Conservation (phyloP, 805 yeast genomes). For the Wickerhamiella parazyma region DNA sequence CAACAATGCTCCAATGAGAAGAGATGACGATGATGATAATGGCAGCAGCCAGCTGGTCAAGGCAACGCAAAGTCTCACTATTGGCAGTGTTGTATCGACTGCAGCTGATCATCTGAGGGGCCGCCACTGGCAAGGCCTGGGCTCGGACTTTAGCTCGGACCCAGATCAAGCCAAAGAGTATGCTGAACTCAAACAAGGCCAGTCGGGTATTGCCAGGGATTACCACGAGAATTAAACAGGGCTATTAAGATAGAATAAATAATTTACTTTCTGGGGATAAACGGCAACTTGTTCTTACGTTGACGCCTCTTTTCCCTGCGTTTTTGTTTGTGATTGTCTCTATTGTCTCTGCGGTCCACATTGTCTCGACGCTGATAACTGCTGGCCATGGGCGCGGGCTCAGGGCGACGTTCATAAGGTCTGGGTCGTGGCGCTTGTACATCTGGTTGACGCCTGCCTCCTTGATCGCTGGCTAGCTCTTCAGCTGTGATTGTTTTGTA, state of each 20-base stretch:
- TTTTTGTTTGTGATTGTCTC: no score
- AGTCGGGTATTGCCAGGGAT: constrained; percentile 81
- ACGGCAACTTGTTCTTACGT: background rate
- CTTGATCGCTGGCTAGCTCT: no score
- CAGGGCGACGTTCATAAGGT: no score
- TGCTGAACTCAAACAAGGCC: constrained; percentile 70
- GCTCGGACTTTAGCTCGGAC: constrained; percentile 33
- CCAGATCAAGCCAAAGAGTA: constrained; percentile 41
- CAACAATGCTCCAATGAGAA: constrained; percentile 66
- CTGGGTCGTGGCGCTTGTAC: no score
- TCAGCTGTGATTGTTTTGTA: no score
- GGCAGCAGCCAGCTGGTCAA: constrained; percentile 30
- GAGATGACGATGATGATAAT: no score
- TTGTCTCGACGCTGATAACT: no score
- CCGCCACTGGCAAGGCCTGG: constrained; percentile 77
- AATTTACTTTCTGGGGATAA: background rate
- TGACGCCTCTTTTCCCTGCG: no score
- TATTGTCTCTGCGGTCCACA: no score
- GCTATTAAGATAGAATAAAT: background rate
- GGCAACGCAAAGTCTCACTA: constrained; percentile 33
- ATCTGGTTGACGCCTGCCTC: no score
- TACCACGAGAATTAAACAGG: constrained; percentile 30
- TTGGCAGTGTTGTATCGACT: constrained; percentile 73
- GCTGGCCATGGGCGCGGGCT: no score
- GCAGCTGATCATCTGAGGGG: constrained; percentile 66